A percentile compares a stretch with the other conserved stretches of the same genome.
Conservation (phyloP, 2,329 filamentous ascomycete species). For the Colletotrichum abscissum region DNA sequence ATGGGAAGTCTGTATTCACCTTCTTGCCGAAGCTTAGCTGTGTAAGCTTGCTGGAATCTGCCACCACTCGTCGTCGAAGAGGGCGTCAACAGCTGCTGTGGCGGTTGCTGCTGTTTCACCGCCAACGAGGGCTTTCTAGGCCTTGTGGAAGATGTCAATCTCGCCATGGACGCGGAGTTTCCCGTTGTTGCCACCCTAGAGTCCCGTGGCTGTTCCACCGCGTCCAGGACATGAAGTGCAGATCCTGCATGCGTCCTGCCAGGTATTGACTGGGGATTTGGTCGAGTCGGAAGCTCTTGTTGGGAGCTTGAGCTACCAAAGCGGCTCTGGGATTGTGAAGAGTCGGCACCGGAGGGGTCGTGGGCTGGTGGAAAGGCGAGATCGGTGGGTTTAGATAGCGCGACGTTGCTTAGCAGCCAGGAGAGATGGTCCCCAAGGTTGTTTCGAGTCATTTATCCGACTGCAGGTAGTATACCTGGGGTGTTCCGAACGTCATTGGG, state of each 20-base stretch:
- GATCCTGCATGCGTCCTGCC: conserved; percentile 4
- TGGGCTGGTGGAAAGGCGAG: conserved; percentile 49
- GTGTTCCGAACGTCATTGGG: conserved; percentile 26
- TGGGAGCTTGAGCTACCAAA: conserved; percentile 23
- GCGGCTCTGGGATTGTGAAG: conserved; percentile 31
- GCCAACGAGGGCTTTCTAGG: conserved; percentile 58
- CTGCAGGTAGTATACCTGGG: conserved; percentile 20
- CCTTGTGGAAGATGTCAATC: conserved; percentile 55
- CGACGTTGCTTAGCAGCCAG: conserved; percentile 65
- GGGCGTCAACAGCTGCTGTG: conserved; percentile 55
- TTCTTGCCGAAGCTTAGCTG: conserved; percentile 36
- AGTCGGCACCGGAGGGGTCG: conserved; percentile 38
- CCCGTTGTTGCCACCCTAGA: conserved; percentile 18
- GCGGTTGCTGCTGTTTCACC: conserved; percentile 52
- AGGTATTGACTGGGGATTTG: neutral
- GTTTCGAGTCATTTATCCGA: conserved; percentile 71
- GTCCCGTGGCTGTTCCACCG: conserved; percentile 17
- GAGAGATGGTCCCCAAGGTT: conserved; percentile 68
- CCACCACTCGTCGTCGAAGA: conserved; percentile 43
- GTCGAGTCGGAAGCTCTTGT: conserved; percentile 6
- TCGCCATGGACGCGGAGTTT: conserved; percentile 53
- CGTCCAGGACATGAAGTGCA: conserved; percentile 17
- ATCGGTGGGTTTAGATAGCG: conserved; percentile 52
- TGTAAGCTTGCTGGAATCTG: conserved; percentile 37
- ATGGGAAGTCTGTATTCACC: neutral